These are phyloP conservation scores for Macadamia integrifolia DNA, from an alignment of 164 flowering plant species.

Conservation along the genomic window DNA sequence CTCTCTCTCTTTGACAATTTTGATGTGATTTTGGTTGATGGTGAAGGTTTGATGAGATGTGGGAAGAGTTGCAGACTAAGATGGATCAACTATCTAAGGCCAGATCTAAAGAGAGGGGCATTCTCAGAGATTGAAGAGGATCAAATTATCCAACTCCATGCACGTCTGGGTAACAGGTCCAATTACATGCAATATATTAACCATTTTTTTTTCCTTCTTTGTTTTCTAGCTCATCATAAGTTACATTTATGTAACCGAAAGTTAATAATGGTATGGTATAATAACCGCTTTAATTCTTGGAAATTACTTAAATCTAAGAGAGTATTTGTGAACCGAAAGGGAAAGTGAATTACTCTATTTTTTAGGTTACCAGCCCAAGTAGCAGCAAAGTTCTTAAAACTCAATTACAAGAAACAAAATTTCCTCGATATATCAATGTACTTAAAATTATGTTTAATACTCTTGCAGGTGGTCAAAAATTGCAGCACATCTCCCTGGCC, in stretches of 20 bases:
- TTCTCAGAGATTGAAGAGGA: slow-evolving; percentile 58
- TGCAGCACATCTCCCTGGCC: slow-evolving; percentile 68
- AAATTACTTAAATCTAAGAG: no score
- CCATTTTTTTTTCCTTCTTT: neutral
- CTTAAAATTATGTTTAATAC: no score
- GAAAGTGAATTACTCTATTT: no score
- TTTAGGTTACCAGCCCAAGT: no score
- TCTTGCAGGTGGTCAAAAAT: slow-evolving; percentile 72
- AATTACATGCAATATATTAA: neutral
- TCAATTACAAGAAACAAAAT: no score
- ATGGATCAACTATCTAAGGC: slow-evolving; percentile 80
- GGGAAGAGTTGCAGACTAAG: slow-evolving; percentile 81
- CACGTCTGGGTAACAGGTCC: slow-evolving; percentile 64
- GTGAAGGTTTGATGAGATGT: slow-evolving; percentile 63
- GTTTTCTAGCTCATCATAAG: no score
- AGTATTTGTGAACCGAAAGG: no score
- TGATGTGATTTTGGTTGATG: neutral
- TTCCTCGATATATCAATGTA: no score
- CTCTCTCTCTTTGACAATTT: neutral
- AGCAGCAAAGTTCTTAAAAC: no score
- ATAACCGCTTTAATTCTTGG: no score
- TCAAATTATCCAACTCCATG: slow-evolving; percentile 64
- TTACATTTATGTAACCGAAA: no score
- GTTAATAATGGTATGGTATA: no score
- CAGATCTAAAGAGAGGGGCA: slow-evolving; percentile 71